Evolutionary conservation across 2,329 filamentous ascomycete genomes (phyloP), one percentile per base, ranked within the genome.

Genomic region (Stromatinia cepivora): DNA sequence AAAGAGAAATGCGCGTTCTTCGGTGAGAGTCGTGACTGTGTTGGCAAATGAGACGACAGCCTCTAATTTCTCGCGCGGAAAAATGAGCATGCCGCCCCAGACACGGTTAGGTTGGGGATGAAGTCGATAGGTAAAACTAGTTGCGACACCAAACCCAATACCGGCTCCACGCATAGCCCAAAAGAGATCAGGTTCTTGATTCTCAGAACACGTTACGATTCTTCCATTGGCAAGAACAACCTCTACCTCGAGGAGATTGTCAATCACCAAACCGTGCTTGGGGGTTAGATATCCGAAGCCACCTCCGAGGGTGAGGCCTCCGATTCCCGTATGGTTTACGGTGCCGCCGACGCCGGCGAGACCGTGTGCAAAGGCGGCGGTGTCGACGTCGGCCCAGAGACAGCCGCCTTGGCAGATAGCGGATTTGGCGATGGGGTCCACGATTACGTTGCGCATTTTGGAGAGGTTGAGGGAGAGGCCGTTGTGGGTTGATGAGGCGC

Each of bases 151-250:
- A 25, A 70, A 70, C 0, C 56, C n/a, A 28, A 58, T 54, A 9
- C 68, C 68, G 3, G 63, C 68, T 2, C 68, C 68, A 17, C 63
- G 52, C 9, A 88, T 80, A 0, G 83, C 84, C 74, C 80, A 80
- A 77, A 81, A 87, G 10, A 89, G 79, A 69, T 87, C 85, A 0
- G 80, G 69, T 71, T 88, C 78, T 13, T 78, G 74, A 0, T 75
- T 73, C 7, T 76, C 73, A 22, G 80, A 84, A 20, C 84, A 82
- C 70, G 83, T 80, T 9, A 83, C 81, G 28, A 70, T 61, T 11
- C n/a, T 20, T 34, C 68, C 68, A 4, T 52, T 11, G 11, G 68
- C 68, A 4, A 70, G 56, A 45, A 70, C 54, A 4, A 70, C 46
- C 11, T 67, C 63, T 5, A 34, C 68, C 31, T 48, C 45, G 28